phyloP scores from a whole-genome alignment of 768 basidiomycete genomes.

The Boletus rufocinnamomeus region DNA sequence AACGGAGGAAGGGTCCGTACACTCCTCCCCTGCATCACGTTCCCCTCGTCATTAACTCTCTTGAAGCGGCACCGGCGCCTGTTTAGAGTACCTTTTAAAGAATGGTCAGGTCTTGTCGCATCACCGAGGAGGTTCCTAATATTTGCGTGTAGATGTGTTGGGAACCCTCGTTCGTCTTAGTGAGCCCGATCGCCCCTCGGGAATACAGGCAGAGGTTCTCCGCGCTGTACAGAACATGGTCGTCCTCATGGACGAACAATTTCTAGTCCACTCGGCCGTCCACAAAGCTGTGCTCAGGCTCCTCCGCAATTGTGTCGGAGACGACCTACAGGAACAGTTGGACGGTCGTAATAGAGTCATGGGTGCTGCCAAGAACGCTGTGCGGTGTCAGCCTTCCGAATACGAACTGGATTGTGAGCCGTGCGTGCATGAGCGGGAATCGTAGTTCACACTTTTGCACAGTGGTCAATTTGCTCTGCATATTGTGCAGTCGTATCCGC shows the following conservation, averaged over 20 bases:
- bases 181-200: conserved; percentile 80
- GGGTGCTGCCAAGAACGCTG: conserved; percentile 79
- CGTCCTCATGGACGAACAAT: conserved; percentile 88
- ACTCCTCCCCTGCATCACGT: conserved; percentile 2
- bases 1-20: conserved; percentile 82
- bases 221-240: conserved; percentile 89
- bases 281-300: conserved; percentile 86
- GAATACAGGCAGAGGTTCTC: conserved; percentile 90
- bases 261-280: conserved; percentile 88
- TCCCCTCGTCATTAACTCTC: conserved; percentile 14
- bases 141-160: conserved; percentile 62
- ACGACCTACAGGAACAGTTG: conserved; percentile 84
- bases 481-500: conserved; percentile 88
- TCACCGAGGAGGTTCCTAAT: background rate
- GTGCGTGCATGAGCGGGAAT: background rate
- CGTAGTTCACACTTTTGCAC: conserved; percentile 15
- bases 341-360: conserved; percentile 75
- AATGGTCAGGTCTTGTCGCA: conserved; percentile 53
- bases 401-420: conserved; percentile 84
- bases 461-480: conserved; percentile 93
- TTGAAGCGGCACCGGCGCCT: conserved; percentile 78
- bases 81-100: conserved; percentile 89
- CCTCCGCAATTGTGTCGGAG: conserved; percentile 86
- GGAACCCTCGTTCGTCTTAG: conserved; percentile 83
- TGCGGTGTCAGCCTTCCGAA: conserved; percentile 75